Base-by-base conservation (phyloP, 179 eudicot species). In the Vitellaria paradoxa region DNA sequence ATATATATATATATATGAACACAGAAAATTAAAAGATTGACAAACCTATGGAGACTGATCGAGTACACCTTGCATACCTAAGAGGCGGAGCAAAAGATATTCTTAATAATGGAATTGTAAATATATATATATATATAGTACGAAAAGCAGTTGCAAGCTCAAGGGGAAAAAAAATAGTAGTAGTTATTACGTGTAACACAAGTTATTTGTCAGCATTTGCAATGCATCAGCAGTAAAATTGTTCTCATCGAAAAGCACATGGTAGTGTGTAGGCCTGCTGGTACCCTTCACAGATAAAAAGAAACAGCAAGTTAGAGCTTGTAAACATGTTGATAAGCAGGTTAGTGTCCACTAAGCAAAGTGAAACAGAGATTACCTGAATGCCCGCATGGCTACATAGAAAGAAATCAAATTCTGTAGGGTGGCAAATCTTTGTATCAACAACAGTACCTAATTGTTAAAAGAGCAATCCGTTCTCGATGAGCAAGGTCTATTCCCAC, bases 311-410 rank as follows among this genome's bases (percentile, higher is more conserved):
- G 37, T 30, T 30, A 30, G 1, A 30, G 37, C 1, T 30, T 30
- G 37, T 30, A 30, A 30, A 30, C 37, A 30, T 1, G 37, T 46
- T 57, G 62, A 14, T 15, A 13, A 20, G 24, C 30, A 18, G 12
- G 9, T 24, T 53, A 24, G 46, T 4, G 14, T 24, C 75, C 14
- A 37, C 17, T 9, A n/a, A 17, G n/a, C 37, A 37, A 23, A 70
- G 42, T 61, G 46, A 59, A 40, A 57, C 4, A 24, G 21, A 55
- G 15, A 21, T 77, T 71, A 90, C 97, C 83, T 87, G 85, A 46
- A 89, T 85, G 0, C 94, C 97, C 13, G 90, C 87, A 81, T 92
- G 94, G 77, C 97, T 92, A 68, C 92, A 88, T 9, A 92, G 85
- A 65, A 85, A 92, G 52, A 90, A 90, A 71, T 92, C 94, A 63